Evolutionary conservation across 805 yeast species (phyloP), one percentile per base, ranked within the genome.

Genomic region (Pichia manshurica): DNA sequence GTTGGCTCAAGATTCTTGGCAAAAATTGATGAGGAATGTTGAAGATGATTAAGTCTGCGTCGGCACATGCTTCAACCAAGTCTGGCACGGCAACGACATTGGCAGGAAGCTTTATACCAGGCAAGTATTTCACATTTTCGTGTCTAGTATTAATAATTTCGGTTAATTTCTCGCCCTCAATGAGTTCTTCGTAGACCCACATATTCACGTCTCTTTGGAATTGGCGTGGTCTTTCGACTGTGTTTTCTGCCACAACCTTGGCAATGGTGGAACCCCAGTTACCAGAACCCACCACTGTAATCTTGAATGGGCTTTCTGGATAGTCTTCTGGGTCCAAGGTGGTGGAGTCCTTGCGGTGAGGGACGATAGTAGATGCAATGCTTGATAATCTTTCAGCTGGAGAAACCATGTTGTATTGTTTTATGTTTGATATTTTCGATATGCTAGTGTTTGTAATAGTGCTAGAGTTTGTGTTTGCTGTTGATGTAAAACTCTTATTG

Each of bases 251-350:
- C 23, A 89, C 82, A 39, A 91, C 88, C 67, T 93, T 91, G 53
- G 98, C 97, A 47, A 93, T 89, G 17, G 98, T 91, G 34, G 96
- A 88, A 55, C 99, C 99, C 87, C 99, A 91, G 70, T 91, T 91
- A 64, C 98, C 99, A 28, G 97, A 89, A 37, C 99, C 99, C 55
- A 93, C 82, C 47, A 89, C 87, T 36, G 89, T 73, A 38, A 83
- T 75, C 59, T 73, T 77, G 69, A 72, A 81, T 20, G 68, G 70
- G 22, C 41, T 56, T 22, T 49, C 60, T n/a, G 65, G 63, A 15
- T 53, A 50, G 39, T 54, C 59, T 44, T 50, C 53, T 7, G 59
- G 56, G 12, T 33, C 28, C 12, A 56, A 49, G 3, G 37, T 46
- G 2, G 57, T 42, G 17, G 50, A 39, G 42, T 43, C 53, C 28